phyloP scores from a whole-genome alignment of 305 asterid species.

The Petunia hybrid region DNA sequence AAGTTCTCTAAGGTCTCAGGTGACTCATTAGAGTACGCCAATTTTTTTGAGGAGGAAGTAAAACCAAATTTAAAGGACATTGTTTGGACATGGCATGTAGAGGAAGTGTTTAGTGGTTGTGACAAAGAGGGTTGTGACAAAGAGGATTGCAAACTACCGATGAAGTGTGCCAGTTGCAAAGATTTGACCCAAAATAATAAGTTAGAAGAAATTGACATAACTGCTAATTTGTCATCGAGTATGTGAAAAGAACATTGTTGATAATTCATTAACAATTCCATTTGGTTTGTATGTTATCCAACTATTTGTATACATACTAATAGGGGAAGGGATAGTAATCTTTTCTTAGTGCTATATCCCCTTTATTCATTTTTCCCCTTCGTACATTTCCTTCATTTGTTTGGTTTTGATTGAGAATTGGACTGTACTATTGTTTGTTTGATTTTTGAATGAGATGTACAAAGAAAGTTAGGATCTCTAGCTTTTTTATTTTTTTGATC shows the following conservation, averaged over 20 bases:
- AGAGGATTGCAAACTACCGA: conserved; percentile 19
- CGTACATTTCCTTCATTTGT: neutral
- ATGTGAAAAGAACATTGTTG: conserved; percentile 14
- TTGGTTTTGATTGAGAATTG: conserved; percentile 28
- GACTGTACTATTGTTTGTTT: conserved; percentile 8
- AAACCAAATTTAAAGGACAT: conserved; percentile 68
- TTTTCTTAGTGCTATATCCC: neutral
- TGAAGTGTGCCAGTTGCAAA: conserved; percentile 29
- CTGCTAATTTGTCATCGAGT: conserved; percentile 24
- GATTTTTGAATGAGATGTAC: neutral
- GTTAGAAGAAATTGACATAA: conserved; percentile 23
- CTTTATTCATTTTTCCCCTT: neutral
- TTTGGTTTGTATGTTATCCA: neutral
- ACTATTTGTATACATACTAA: neutral
- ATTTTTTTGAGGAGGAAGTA: conserved; percentile 66
- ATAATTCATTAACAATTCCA: conserved; percentile 9
- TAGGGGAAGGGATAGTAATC: conserved; percentile 1
- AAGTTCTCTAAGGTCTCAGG: conserved; percentile 69
- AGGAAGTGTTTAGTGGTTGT: conserved; percentile 29
- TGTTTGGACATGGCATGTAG: conserved; percentile 81
- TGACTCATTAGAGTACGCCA: conserved; percentile 66
- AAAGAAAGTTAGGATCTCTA: neutral
- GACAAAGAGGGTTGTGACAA: neutral
- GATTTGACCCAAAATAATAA: conserved; percentile 26
- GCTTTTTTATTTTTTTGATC: neutral